A percentile compares a stretch with the other conserved stretches of the same genome.
Conservation (phyloP, 2,329 filamentous ascomycete species). For the Fusarium burgessii region DNA sequence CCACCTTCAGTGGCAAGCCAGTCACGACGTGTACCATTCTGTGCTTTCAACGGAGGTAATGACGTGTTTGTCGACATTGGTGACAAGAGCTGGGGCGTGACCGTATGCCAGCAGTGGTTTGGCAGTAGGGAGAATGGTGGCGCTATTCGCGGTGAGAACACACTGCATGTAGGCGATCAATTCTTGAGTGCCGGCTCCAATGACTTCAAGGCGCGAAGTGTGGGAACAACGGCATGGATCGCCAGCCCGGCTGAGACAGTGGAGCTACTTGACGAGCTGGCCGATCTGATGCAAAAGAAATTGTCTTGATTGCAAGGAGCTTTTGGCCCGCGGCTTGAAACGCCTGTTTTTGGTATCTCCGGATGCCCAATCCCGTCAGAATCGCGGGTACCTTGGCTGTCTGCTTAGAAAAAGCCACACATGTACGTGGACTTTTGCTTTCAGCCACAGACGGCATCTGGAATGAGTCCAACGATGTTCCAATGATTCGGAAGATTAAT, state of each 20-base stretch:
- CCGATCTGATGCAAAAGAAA: slow-evolving; percentile 61
- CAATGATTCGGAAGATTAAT: background rate
- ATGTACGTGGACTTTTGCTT: background rate
- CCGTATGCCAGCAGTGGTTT: slow-evolving; percentile 92
- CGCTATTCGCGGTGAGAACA: slow-evolving; percentile 77
- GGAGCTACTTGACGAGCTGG: slow-evolving; percentile 86
- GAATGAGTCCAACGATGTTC: background rate
- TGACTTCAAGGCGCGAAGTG: slow-evolving; percentile 93
- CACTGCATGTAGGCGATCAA: slow-evolving; percentile 95
- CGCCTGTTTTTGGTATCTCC: background rate
- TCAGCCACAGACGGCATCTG: background rate
- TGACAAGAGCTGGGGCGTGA: slow-evolving; percentile 96
- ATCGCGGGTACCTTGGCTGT: background rate
- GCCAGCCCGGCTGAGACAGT: slow-evolving; percentile 93
- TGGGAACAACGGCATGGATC: slow-evolving; percentile 97
- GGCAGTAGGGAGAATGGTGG: slow-evolving; percentile 60
- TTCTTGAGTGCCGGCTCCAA: slow-evolving; percentile 96
- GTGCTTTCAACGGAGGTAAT: slow-evolving; percentile 97
- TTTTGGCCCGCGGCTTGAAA: background rate
- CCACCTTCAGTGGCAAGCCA: slow-evolving; percentile 29
- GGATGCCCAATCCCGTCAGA: background rate
- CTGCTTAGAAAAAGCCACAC: background rate
- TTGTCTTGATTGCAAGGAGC: slow-evolving; percentile 37
- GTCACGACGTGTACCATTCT: slow-evolving; percentile 78
- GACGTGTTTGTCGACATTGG: slow-evolving; percentile 99